Conservation (phyloP, 2,329 filamentous ascomycete species). For the Cladophialophora yegresii region DNA sequence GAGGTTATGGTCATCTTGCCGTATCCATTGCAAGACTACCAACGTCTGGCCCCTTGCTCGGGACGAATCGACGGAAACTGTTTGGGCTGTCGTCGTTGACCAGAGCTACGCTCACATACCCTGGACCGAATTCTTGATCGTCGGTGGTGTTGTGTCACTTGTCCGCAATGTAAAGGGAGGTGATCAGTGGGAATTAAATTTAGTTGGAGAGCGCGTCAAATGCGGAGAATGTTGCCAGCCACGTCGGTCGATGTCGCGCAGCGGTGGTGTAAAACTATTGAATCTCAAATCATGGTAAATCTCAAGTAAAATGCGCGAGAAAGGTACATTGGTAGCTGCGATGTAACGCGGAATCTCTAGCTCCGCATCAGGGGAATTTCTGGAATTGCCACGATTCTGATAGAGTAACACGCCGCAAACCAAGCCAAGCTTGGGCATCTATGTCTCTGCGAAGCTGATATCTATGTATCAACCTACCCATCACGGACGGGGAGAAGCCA, state of each 20-base stretch:
- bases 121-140: background rate
- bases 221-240: background rate
- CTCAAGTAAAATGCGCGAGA: background rate
- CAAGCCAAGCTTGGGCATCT: background rate
- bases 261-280: background rate
- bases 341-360: background rate
- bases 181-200: background rate
- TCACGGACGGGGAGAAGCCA: background rate
- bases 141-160: background rate
- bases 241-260: background rate
- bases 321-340: background rate
- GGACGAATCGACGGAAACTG: background rate
- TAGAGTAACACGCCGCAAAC: background rate
- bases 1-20: constrained; percentile 49
- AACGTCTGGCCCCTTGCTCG: background rate
- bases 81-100: background rate
- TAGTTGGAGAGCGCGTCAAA: background rate
- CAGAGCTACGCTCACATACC: background rate
- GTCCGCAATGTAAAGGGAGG: constrained; percentile 1
- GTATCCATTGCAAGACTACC: constrained; percentile 16
- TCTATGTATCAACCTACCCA: background rate
- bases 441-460: background rate
- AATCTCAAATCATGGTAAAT: background rate
- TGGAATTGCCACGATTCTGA: background rate
- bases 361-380: background rate